These are phyloP conservation scores for Chrysoporthe austroafricana DNA, from an alignment of 2,329 filamentous ascomycete species.

Conservation along the genomic window DNA sequence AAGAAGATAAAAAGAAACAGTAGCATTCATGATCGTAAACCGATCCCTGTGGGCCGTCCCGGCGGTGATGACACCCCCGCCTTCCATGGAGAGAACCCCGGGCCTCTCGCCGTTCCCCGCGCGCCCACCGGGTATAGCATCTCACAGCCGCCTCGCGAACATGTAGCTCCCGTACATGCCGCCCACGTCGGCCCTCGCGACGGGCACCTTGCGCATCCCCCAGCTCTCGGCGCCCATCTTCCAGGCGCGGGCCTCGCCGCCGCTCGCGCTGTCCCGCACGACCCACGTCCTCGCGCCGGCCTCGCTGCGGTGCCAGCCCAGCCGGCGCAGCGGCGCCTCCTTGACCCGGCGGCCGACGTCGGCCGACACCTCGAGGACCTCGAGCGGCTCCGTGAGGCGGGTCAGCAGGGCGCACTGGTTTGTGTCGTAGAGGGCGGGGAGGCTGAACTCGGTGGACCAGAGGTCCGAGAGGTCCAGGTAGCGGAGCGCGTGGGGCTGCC, in stretches of 20 bases:
- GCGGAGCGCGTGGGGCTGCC: conserved; percentile 64
- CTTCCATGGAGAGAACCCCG: not conserved
- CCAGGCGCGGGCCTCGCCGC: conserved; percentile 60
- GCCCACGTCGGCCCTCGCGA: conserved; percentile 88
- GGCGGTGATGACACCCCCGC: not conserved
- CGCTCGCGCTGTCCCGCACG: conserved; percentile 56
- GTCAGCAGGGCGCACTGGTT: conserved; percentile 60
- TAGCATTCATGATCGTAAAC: conserved; percentile 6
- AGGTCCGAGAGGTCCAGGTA: conserved; percentile 81
- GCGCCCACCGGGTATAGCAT: not conserved
- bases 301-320: conserved; percentile 74
- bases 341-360: conserved; percentile 68
- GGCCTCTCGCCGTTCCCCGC: not conserved
- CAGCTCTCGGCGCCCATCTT: conserved; percentile 85
- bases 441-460: conserved; percentile 62
- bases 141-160: conserved; percentile 62
- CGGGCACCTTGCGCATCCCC: conserved; percentile 91
- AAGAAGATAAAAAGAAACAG: not conserved
- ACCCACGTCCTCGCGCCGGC: conserved; percentile 69
- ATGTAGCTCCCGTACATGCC: conserved; percentile 83
- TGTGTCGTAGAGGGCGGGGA: conserved; percentile 56
- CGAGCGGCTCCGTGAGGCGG: conserved; percentile 66
- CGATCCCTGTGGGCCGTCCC: not conserved
- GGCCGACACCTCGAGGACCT: conserved; percentile 76
- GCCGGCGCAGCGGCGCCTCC: conserved; percentile 59